Base-by-base conservation (phyloP, 2,329 filamentous ascomycete species). In the Elsinoe necatrix region DNA sequence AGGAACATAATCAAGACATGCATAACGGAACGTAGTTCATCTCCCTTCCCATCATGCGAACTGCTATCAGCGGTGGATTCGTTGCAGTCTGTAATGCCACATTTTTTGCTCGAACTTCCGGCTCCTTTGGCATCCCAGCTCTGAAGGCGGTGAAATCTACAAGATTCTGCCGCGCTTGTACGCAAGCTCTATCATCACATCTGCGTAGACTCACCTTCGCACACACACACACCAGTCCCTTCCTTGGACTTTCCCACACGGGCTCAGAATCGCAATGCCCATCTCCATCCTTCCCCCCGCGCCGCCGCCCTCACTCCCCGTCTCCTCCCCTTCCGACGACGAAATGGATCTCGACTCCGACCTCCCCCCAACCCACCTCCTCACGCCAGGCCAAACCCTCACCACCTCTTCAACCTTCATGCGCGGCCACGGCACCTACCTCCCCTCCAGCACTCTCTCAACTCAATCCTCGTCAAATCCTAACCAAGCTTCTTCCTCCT, bases 371-470 rank as follows among this genome's bases (percentile, higher is more conserved):
- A 64, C 66, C 55, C 76, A 75, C 63, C 86, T 96, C 63, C 85
- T 95, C 63, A 95, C 91, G 0, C 92, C 92, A 0, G 93, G 92
- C 66, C 87, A 95, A 68, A 75, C 86, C 59, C 88, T 97, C 64
- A 96, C 92, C 9, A 81, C 85, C 62, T 90, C 96, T 71, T 80
- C 89, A n/a, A 90, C 96, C 77, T 97, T 89, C 89, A 97, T 97
- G 92, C 73, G 90, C 74, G 93, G 93, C 66, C 93, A 98, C 74
- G 93, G 93, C 63, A 98, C 93, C 51, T 95, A 89, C 42, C 54
- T 56, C 54, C 42, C 54, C 71, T 80, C 81, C 16, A 55, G 50
- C 45, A 31, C 41, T 2, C 8, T 29, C 39, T n/a, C 20, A 43
- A 5, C 42, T 35, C 41, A 71, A 79, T 3, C 75, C 47, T 80